Evolutionary conservation across 2,329 filamentous ascomycete species (phyloP).

Genomic region (Fusarium siculi): DNA sequence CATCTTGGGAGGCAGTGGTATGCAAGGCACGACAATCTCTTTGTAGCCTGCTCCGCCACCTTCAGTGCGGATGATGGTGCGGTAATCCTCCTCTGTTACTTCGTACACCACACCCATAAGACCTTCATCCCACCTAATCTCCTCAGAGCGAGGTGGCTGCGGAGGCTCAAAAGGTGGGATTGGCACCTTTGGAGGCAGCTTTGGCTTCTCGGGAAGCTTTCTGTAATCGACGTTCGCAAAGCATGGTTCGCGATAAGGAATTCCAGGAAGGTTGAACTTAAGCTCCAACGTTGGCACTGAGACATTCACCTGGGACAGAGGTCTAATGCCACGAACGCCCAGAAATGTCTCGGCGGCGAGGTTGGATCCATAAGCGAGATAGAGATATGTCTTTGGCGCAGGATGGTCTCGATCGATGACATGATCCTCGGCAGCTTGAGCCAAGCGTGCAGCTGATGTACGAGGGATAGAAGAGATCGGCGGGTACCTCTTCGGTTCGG

Average conservation of each 20-base stretch:
- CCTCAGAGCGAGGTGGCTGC: slow-evolving; percentile 35
- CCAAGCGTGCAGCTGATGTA: slow-evolving; percentile 46
- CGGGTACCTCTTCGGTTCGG: slow-evolving; percentile 41
- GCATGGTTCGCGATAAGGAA: slow-evolving; percentile 90
- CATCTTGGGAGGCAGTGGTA: slow-evolving; percentile 69
- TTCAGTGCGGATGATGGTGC: slow-evolving; percentile 88
- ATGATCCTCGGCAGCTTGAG: slow-evolving; percentile 43
- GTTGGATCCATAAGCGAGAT: slow-evolving; percentile 94
- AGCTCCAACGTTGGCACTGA: slow-evolving; percentile 81
- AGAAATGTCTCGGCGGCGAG: slow-evolving; percentile 83
- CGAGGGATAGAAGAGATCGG: slow-evolving; percentile 48
- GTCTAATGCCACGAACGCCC: slow-evolving; percentile 80
- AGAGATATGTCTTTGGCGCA: slow-evolving; percentile 69
- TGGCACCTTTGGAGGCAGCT: slow-evolving; percentile 48
- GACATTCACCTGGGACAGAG: slow-evolving; percentile 83
- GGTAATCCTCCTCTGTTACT: slow-evolving; percentile 84
- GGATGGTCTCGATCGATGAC: slow-evolving; percentile 37
- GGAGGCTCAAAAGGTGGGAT: slow-evolving; percentile 40
- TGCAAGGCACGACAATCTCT: slow-evolving; percentile 83
- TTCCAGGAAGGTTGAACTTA: slow-evolving; percentile 85
- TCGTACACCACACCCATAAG: slow-evolving; percentile 96
- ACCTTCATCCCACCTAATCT: slow-evolving; percentile 75
- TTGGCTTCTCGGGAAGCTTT: slow-evolving; percentile 57
- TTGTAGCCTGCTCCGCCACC: slow-evolving; percentile 87
- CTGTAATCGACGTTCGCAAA: slow-evolving; percentile 84